Evolutionary conservation across 2,329 filamentous ascomycete species (phyloP), one percentile per base, ranked within the genome.

Genomic region (Lasiodiplodia sp.): DNA sequence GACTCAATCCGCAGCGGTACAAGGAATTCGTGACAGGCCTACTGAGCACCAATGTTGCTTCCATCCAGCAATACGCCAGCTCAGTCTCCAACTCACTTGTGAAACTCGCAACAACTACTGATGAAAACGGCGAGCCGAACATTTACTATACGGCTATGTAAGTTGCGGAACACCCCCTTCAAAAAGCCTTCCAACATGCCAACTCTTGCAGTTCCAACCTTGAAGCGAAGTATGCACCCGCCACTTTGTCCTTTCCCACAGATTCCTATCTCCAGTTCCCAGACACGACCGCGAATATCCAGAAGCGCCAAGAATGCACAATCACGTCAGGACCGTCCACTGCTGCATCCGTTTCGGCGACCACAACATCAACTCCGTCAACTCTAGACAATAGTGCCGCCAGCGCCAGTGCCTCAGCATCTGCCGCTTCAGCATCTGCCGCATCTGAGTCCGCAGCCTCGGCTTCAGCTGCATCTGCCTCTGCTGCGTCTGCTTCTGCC

Each of bases 251-350:
- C 23, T 63, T 63, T 40, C 58, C 38, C 18, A 34, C 58, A 3
- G 58, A 47, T 21, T 31, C 58, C 8, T 25, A 49, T 14, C 21
- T 63, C 21, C 21, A 28, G n/a, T 63, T 49, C 40, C 23, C 58
- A 11, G 40, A 47, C 12, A 63, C 58, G 16, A 63, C 58, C 8
- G 58, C 58, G 14, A 40, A 63, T 12, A 63, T 63, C 38, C 18
- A 51, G 40, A 63, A 63, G 31, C 38, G 58, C 18, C 58, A 63
- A 8, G 58, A 40, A 23, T 63, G 58, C 47, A 63, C 40, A 8
- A 37, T 58, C n/a, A 37, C 40, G 1, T 23, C 58, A 5, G 23
- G 40, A 3, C 40, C 38, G 12, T 63, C 58, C 7, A 63, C 58
- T 31, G 25, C 40, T 8, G 34, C 38, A 8, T 49, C 58, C 5